Conservation (phyloP, 75 land plant genomes). For the Cryptomeria japonica region DNA sequence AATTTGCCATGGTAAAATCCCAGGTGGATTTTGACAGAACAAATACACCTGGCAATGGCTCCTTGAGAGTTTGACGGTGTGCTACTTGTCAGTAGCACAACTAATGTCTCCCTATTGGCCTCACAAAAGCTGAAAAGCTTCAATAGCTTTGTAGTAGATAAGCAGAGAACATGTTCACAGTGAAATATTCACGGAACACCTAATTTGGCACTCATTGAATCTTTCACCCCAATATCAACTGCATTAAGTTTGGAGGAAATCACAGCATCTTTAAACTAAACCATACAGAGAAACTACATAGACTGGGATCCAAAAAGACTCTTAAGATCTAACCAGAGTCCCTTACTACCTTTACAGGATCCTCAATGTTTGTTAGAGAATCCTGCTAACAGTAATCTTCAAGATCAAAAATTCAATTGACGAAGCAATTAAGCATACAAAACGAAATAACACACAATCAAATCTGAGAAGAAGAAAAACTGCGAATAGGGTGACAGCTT, state of each 20-base stretch:
- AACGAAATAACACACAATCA: not conserved
- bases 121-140: no score
- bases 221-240: not conserved
- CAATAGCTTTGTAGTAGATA: not conserved
- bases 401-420: not conserved
- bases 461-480: not conserved
- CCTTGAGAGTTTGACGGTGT: not conserved
- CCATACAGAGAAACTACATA: not conserved
- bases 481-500: not conserved
- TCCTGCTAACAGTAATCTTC: not conserved
- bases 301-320: not conserved
- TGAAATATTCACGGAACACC: not conserved
- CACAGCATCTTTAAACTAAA: not conserved
- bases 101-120: not conserved
- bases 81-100: not conserved
- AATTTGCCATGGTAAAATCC: not conserved
- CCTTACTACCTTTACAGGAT: not conserved
- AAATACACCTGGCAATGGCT: not conserved
- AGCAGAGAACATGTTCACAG: not conserved
- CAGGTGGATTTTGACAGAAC: not conserved
- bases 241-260: not conserved
- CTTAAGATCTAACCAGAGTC: not conserved
- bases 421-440: not conserved
- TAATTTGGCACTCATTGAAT: not conserved
- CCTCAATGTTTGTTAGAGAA: not conserved